Evolutionary conservation across 2,329 filamentous ascomycete genomes (phyloP).

Genomic region (Penicillium frequentans): DNA sequence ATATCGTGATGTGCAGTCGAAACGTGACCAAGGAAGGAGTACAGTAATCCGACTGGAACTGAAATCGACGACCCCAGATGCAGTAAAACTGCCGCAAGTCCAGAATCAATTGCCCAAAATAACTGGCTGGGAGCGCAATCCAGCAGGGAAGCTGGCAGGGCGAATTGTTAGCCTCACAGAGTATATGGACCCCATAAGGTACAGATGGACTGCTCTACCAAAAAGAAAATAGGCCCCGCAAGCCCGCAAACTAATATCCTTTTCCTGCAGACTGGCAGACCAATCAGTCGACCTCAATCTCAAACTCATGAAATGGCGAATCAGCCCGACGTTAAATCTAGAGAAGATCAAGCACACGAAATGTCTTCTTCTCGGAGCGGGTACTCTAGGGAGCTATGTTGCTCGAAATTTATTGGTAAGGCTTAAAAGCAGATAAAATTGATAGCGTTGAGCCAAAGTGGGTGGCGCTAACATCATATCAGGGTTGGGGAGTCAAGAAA

Average conservation of each 20-base stretch:
- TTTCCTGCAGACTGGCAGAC: conserved; percentile 65
- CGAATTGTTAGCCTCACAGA: conserved; percentile 80
- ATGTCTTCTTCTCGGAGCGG: conserved; percentile 87
- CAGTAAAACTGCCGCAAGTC: conserved; percentile 9
- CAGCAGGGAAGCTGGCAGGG: conserved; percentile 72
- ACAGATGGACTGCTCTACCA: conserved; percentile 1
- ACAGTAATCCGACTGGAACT: conserved; percentile 67
- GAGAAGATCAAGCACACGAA: conserved; percentile 86
- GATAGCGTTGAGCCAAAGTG: not conserved
- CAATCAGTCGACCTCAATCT: conserved; percentile 94
- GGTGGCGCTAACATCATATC: not conserved
- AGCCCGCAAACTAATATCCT: not conserved
- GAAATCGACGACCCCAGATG: conserved; percentile 33
- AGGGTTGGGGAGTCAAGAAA: conserved; percentile 89
- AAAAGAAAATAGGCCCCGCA: not conserved
- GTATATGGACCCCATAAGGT: conserved; percentile 84
- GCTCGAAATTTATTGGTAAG: conserved; percentile 75
- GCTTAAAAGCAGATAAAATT: not conserved
- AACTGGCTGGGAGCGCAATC: conserved; percentile 91
- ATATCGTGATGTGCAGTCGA: conserved; percentile 79
- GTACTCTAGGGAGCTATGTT: conserved; percentile 91
- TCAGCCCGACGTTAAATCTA: conserved; percentile 83
- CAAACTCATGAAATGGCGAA: conserved; percentile 98
- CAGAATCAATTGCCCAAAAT: conserved; percentile 70
- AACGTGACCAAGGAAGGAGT: conserved; percentile 77